Base-by-base conservation (phyloP, 352 stramenopile species). In the Pythium grandisporangium region DNA sequence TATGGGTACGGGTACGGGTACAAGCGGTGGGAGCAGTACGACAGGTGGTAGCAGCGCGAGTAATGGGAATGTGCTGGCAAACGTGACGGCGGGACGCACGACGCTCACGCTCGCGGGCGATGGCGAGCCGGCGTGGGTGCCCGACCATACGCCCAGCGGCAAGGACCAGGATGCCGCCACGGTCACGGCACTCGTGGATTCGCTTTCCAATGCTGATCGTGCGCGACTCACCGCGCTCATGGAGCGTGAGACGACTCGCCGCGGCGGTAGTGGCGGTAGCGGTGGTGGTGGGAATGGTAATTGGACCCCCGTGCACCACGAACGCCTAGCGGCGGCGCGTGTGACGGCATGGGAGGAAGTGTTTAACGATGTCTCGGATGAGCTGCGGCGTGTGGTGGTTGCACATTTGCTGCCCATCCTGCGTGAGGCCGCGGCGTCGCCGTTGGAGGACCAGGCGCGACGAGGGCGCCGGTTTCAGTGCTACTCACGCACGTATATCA, bases 401-500 rank as follows among this genome's bases (percentile, higher is more conserved):
- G 52, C 76, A 19, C 66, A 81, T 32, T 27, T 84, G 42, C 45
- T 84, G 49, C 71, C 71, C 4, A 58, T 66, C 23, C 34, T 84
- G 22, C 26, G 69, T 11, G 66, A 77, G 29, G 49, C 48, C 0
- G 45, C 59, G 23, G 53, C 61, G 10, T 42, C 51, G 17, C 37
- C 43, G 32, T 32, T 48, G 24, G 24, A 50, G 33, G 32, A 37
- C 20, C 19, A 14, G 13, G 13, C 35, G 8, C 10, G 14, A 16
- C 19, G n/a, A 12, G 21, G 30, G 27, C 23, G 34, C 20, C 48
- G 21, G 38, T 59, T 82, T 35, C 61, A 70, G 43, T 82, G 69
- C 47, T 72, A 74, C 32, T 66, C 61, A 41, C 70, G 70, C 32
- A 74, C 55, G 25, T 86, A 83, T 48, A 45, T 34, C 26, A 83